Evolutionary conservation across 345 rosid species (phyloP), one percentile per base, ranked within the genome.

Genomic region (Viola odorata): DNA sequence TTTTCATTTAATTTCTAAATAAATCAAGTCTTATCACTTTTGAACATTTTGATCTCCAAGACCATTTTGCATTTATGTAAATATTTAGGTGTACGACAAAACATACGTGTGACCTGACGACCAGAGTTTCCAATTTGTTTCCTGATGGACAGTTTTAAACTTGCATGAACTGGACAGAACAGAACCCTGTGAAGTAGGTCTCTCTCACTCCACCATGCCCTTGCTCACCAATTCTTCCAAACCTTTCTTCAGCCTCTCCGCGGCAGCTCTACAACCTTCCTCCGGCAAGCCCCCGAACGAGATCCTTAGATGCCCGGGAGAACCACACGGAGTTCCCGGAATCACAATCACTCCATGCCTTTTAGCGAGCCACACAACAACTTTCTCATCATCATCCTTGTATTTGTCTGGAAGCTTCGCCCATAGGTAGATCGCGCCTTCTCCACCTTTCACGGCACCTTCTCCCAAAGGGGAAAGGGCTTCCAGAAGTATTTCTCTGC

Each of bases 351-450:
- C 89, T 7, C 85, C 91, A 15, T 94, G 99, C 67, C 70, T 86
- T 41, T 66, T 77, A 17, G 88, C 99, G 2, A 94, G 87, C 99
- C 99, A 94, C 69, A 48, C 73, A 55, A 90, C 96, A 5, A 94
- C 97, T 57, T 73, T 78, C n/a, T 63, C 63, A 67, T 82, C 91
- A 65, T 82, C 91, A 17, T 86, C 70, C 0, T 3, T 12, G 13
- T 70, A 56, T 53, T 74, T 58, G 14, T 85, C 87, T 0, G 97
- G 97, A 59, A 94, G 87, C 69, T 72, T 90, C 3, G 86, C 97
- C 99, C 97, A 94, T 62, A 94, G 48, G 88, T 94, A 94, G 6
- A 94, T 84, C 13, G 91, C 95, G 2, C 99, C 97, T 76, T 94
- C 99, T 64, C 97, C 97, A 9, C 99, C 99, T 73, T 75, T 87